Conservation (phyloP, 2,329 filamentous ascomycete species). For the Pezicula carpinea region DNA sequence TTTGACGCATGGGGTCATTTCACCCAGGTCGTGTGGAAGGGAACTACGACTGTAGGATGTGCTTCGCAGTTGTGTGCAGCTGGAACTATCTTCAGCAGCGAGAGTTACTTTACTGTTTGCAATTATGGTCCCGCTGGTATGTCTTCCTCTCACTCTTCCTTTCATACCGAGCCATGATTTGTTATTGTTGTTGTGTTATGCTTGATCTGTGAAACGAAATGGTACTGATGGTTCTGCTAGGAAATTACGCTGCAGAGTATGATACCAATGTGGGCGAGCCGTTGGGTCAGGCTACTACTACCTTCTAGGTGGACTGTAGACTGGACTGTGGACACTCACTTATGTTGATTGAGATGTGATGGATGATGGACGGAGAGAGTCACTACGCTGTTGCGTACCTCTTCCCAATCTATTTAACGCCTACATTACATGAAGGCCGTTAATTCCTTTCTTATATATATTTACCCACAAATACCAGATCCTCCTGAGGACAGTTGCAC, state of each 20-base stretch:
- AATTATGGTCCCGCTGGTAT: slow-evolving; percentile 55
- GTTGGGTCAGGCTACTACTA: neutral
- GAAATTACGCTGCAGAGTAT: neutral
- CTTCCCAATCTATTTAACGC: no score
- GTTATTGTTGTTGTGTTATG: neutral
- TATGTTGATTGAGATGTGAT: no score
- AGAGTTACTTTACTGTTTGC: slow-evolving; percentile 74
- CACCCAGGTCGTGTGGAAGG: slow-evolving; percentile 67
- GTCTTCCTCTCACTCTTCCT: neutral
- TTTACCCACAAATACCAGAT: no score
- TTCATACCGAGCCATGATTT: neutral
- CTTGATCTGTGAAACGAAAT: no score
- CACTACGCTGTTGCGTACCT: no score
- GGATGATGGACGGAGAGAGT: no score
- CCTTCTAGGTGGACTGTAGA: no score
- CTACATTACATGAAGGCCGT: no score
- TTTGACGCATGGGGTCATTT: slow-evolving; percentile 71
- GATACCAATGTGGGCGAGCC: neutral
- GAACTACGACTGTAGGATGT: slow-evolving; percentile 57
- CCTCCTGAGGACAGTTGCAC: no score
- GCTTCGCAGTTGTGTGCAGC: slow-evolving; percentile 47
- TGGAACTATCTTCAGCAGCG: slow-evolving; percentile 34
- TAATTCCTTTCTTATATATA: no score
- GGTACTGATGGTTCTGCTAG: no score
- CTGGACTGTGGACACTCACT: no score